Evolutionary conservation across 768 basidiomycete species (phyloP), one percentile per base, ranked within the genome.

Genomic region (Tylopilus sp.): DNA sequence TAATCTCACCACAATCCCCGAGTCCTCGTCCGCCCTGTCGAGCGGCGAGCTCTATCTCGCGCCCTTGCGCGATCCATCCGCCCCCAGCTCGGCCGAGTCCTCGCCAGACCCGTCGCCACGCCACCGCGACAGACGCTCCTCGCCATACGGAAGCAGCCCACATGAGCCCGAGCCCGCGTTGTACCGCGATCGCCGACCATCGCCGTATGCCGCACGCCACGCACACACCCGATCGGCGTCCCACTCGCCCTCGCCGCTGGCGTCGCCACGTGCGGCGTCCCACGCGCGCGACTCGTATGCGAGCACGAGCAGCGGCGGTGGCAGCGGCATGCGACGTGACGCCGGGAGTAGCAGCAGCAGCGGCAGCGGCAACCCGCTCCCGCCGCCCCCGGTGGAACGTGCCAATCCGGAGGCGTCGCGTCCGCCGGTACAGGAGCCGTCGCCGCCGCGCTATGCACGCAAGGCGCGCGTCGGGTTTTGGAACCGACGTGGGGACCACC

Each of bases 401-500:
- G 33, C 58, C 0, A 50, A 21, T 33, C 45, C 43, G 0, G 69
- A 67, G n/a, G 55, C 57, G 9, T 63, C 71, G 4, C 54, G 63
- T 7, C 61, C 63, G 20, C 69, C 65, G 0, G 46, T 38, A 0
- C 69, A 70, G 40, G 65, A 63, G 31, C 58, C 65, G 8, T 62
- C 68, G 40, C 72, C 71, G 12, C 53, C 65, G 17, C 50, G 50
- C 20, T 64, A 68, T 48, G 47, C 68, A 28, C 60, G 53, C 53
- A 70, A 73, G 51, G 47, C 73, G 9, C 82, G 86, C 18, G 68
- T 68, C 30, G 88, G 87, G 1, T 81, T 72, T 57, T 90, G 88
- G 88, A 90, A 90, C 57, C 62, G 76, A n/a, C 80, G 86, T 2
- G 88, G 88, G 0, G 88, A 90, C 62, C 80, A 87, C 57, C 74